Evolutionary conservation across 345 rosid genomes (phyloP), one percentile per base, ranked within the genome.

Genomic region (Eucalyptus regnans): DNA sequence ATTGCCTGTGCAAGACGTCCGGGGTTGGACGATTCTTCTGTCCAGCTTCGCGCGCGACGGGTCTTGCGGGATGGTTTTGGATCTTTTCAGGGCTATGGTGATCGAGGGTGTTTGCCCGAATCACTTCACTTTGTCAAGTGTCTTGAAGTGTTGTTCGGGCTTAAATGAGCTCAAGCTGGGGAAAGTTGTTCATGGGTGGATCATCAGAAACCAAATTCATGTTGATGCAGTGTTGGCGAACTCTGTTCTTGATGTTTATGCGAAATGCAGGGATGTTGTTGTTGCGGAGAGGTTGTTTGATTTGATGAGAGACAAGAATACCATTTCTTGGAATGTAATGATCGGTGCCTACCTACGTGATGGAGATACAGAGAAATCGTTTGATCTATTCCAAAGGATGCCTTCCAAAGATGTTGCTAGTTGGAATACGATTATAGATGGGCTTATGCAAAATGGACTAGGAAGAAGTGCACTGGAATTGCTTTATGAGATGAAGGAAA

Each of bases 171-270:
- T 92, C 20, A 89, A 88, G 50, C 33, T 86, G 8, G 96, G 96
- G 43, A 94, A 90, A 90, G 91, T 25, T 20, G 89, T 94, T 89
- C 96, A 94, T 50, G 96, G 94, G 60, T 94, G 96, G 96, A 91
- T 92, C 8, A 23, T 93, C 54, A 91, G 89, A 43, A 93, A 89
- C 86, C 91, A 88, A 68, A 80, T 92, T 86, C 91, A n/a, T 50
- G 88, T 92, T 12, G 94, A 94, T 87, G 89, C 88, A 29, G 90
- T 91, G 86, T 88, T 94, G 54, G 92, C 71, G 89, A 94, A 94
- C 91, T 88, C 96, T 2, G 80, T 94, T 87, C 92, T 93, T 89
- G 93, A 92, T 91, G 79, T 94, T 87, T 93, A 93, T 64, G 93
- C 91, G 8, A 94, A 94, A 89, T 93, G 94, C 46, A 88, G 91